Percentiles rank a stretch among this genome's conserved stretches.
Conservation (phyloP, 441 rosid genomes). For the Mallotus repandus region DNA sequence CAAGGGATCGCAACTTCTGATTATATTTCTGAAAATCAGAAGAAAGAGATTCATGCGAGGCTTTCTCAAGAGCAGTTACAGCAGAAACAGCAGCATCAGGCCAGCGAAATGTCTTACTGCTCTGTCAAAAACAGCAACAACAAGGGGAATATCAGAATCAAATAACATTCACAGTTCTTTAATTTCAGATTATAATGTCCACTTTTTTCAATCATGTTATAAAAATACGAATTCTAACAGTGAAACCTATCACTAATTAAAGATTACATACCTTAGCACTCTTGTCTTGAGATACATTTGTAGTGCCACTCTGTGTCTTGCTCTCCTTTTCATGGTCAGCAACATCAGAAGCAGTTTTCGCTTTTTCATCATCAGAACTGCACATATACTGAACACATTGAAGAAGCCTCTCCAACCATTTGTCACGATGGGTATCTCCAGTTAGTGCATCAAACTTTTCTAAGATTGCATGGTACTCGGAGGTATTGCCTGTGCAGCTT, state of each 20-base stretch:
- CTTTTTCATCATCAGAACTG: slow-evolving; percentile 43
- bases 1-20: slow-evolving; percentile 78
- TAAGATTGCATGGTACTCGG: slow-evolving; percentile 58
- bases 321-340: slow-evolving; percentile 27
- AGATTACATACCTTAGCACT: slow-evolving; percentile 37
- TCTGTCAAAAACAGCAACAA: slow-evolving; percentile 38
- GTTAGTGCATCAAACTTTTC: slow-evolving; percentile 60
- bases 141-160: neutral
- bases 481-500: slow-evolving; percentile 55
- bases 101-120: slow-evolving; percentile 56
- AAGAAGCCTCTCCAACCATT: slow-evolving; percentile 86
- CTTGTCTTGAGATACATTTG: slow-evolving; percentile 47
- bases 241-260: slow-evolving; percentile 1
- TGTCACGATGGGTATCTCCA: slow-evolving; percentile 79
- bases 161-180: neutral
- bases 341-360: slow-evolving; percentile 40
- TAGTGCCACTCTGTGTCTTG: slow-evolving; percentile 22
- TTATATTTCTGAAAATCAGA: slow-evolving; percentile 83
- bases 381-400: slow-evolving; percentile 68
- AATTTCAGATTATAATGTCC: neutral
- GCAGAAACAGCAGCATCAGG: slow-evolving; percentile 89
- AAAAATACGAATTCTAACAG: neutral
- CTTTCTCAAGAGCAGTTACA: slow-evolving; percentile 79
- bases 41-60: slow-evolving; percentile 68
- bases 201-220: slow-evolving; percentile 1